These are phyloP conservation scores for Russula olivacea DNA, from an alignment of 768 basidiomycete genomes.

Conservation along the genomic window DNA sequence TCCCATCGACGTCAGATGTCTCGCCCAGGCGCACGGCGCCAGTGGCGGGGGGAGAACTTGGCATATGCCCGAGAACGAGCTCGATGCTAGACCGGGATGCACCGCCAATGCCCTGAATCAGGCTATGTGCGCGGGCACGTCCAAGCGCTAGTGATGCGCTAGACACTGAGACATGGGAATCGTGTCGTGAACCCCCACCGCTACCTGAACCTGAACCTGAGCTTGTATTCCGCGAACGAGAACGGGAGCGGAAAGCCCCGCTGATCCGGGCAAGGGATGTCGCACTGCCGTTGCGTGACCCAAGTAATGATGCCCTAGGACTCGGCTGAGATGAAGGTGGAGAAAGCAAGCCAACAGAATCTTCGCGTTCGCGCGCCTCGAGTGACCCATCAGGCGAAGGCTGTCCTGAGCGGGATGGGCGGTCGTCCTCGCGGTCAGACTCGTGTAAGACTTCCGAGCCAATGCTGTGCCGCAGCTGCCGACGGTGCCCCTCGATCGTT, in stretches of 20 bases:
- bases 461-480: no score
- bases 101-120: conserved; percentile 58
- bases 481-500: no score
- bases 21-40: conserved; percentile 8
- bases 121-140: conserved; percentile 59
- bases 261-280: conserved; percentile 43
- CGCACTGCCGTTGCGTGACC: conserved; percentile 39
- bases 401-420: no score
- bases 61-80: conserved; percentile 37
- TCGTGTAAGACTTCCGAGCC: no score
- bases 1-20: conserved; percentile 40
- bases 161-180: conserved; percentile 27
- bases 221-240: conserved; percentile 15
- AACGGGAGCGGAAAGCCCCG: conserved; percentile 22
- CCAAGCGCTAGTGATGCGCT: conserved; percentile 29
- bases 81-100: conserved; percentile 60
- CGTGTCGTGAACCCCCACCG: conserved; percentile 28
- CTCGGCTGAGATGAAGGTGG: conserved; percentile 39
- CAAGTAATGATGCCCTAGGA: conserved; percentile 44
- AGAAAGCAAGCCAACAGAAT: conserved; percentile 53
- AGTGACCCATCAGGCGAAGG: no score
- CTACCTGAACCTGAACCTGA: conserved; percentile 21
- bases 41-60: neutral
- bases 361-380: conserved; percentile 50
- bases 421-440: no score